These are phyloP conservation scores for Beauveria varroae DNA, from an alignment of 2,329 filamentous ascomycete species.

Conservation along the genomic window DNA sequence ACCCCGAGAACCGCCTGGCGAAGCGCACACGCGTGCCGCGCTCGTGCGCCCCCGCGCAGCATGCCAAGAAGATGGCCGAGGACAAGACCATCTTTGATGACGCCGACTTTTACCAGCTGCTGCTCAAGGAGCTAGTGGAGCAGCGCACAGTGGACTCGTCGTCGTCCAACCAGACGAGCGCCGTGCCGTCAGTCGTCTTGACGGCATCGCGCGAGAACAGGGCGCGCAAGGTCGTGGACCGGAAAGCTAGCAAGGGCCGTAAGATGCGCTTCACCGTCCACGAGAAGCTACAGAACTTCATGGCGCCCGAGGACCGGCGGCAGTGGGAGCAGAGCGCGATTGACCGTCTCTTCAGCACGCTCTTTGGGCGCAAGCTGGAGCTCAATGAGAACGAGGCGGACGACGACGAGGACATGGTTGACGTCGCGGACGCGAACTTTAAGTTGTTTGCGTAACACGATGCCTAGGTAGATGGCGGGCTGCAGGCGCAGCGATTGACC, in stretches of 20 bases:
- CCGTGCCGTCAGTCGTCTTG: conserved; percentile 51
- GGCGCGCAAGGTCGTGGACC: conserved; percentile 77
- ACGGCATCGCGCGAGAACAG: conserved; percentile 69
- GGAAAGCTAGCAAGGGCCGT: conserved; percentile 88
- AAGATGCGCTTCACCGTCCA: conserved; percentile 94
- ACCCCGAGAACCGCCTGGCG: conserved; percentile 55
- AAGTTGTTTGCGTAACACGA: conserved; percentile 43
- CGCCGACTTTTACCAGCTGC: conserved; percentile 85
- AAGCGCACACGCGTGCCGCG: conserved; percentile 63
- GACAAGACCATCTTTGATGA: conserved; percentile 76
- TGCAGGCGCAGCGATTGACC: background rate
- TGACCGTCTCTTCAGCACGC: conserved; percentile 66
- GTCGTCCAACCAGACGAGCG: conserved; percentile 37
- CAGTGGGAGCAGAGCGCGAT: conserved; percentile 74
- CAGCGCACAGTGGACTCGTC: conserved; percentile 69
- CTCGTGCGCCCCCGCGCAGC: conserved; percentile 68
- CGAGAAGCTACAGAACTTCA: conserved; percentile 96
- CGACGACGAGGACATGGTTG: conserved; percentile 43
- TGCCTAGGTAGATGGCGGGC: background rate
- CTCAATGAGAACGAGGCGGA: conserved; percentile 52
- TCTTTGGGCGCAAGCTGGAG: conserved; percentile 64
- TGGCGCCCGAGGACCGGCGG: conserved; percentile 80
- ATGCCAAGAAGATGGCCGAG: conserved; percentile 47
- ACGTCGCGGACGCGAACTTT: conserved; percentile 46
- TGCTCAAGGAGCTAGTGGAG: conserved; percentile 89